These are phyloP conservation scores for Trichoderma asperellum DNA, from an alignment of 2,329 filamentous ascomycete genomes.

Conservation along the genomic window DNA sequence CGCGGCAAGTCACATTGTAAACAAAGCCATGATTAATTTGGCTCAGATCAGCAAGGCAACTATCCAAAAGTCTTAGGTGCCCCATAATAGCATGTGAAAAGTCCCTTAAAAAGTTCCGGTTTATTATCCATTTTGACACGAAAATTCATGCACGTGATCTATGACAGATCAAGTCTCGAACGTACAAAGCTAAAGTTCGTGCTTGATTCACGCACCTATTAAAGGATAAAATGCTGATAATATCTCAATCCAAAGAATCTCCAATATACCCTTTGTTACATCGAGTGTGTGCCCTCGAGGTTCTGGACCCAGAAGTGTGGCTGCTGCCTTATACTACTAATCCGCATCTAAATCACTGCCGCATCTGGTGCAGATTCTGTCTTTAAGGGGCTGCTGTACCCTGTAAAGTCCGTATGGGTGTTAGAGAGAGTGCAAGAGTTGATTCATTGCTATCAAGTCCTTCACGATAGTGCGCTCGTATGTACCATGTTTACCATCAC, in stretches of 20 bases:
- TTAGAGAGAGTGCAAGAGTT: not conserved
- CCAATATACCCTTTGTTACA: not conserved
- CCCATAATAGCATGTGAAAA: constrained; percentile 10
- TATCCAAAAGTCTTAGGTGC: constrained; percentile 7
- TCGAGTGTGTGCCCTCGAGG: not conserved
- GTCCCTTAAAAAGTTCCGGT: not conserved
- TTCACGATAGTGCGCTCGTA: not conserved
- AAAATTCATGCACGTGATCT: not conserved
- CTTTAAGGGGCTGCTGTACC: not conserved
- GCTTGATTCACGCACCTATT: not conserved
- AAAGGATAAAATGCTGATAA: not conserved
- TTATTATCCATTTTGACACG: constrained; percentile 15
- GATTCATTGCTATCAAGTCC: not conserved
- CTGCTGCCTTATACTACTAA: not conserved
- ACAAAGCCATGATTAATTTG: constrained; percentile 1
- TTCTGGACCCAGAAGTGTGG: not conserved
- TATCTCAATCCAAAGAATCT: not conserved
- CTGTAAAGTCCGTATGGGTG: not conserved
- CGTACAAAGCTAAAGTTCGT: not conserved
- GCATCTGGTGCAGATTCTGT: not conserved
- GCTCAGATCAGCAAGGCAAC: constrained; percentile 8
- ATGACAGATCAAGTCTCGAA: not conserved
- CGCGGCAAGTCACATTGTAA: constrained; percentile 11
- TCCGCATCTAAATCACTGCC: not conserved
- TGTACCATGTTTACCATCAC: not conserved